Base-by-base conservation (phyloP, 1,139 yeast species). In the Yamadazyma trypodendri region DNA sequence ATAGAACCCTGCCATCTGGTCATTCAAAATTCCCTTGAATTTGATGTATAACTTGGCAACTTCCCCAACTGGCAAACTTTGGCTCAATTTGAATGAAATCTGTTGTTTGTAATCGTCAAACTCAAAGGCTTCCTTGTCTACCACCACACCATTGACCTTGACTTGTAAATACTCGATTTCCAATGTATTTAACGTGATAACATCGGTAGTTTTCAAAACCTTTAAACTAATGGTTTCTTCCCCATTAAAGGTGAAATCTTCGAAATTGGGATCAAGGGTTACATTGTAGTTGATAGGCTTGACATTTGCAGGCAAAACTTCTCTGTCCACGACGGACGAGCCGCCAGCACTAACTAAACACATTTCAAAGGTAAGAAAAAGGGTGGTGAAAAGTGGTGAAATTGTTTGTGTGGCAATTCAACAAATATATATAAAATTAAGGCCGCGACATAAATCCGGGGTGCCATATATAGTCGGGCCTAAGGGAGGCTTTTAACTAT, bases 1-100 rank as follows among this genome's bases (percentile, higher is more conserved):
- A 66, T 88, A 88, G 64, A 88, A 87, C 6, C 95, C 96, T 28
- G 88, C 86, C 95, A 87, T 85, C 54, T 81, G 78, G 53, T 84
- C 85, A 56, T 84, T 84, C 61, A 86, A 75, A 32, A 66, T 73
- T 53, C 95, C 95, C 33, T 78, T 72, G 60, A 83, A 88, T 36
- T 68, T 68, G 46, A 86, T 63, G 42, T 68, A 63, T 48, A 88
- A 65, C 20, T 50, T 44, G 31, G 69, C 71, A 21, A 57, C 56
- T 33, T 75, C 44, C 22, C 79, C 84, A 24, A 60, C 56, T 2
- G 58, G 51, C 41, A 85, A 65, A 17, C 68, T 58, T 31, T 77
- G 74, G 12, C 63, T 60, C 48, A 87, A 77, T 40, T 65, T 64
- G 62, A 89, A 81, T 35, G 80, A 75, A 36, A 77, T 81, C 25